Evolutionary conservation across 192 early-diverging fungal species (phyloP).

Genomic region (Neocallimastix lanati): DNA sequence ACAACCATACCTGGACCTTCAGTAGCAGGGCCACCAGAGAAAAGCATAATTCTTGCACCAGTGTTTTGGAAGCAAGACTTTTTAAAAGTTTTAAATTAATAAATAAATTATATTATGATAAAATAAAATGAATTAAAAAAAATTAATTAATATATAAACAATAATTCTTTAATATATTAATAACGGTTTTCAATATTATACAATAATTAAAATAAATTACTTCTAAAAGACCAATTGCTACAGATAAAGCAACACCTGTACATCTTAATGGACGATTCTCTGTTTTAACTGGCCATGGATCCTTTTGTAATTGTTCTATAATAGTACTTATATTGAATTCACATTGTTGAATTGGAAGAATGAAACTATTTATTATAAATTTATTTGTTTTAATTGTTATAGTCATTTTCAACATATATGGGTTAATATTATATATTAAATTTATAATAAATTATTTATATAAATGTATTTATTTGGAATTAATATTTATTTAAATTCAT

Average conservation of each 20-base stretch:
- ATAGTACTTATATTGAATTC: conserved; percentile 90
- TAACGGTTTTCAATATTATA: too few species aligned
- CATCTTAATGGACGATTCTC: conserved; percentile 83
- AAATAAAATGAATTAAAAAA: not conserved
- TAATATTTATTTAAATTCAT: too few species aligned
- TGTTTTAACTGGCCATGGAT: conserved; percentile 89
- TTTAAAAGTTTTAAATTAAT: not conserved
- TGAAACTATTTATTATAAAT: conserved; percentile 31
- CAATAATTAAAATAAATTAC: too few species aligned
- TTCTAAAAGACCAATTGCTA: conserved; percentile 83
- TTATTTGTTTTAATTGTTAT: too few species aligned
- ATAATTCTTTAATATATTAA: too few species aligned
- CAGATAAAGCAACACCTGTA: conserved; percentile 84
- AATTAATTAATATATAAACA: not conserved
- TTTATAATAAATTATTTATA: too few species aligned
- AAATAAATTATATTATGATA: not conserved
- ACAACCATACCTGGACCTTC: conserved; percentile 94
- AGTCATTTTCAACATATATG: too few species aligned
- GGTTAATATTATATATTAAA: too few species aligned
- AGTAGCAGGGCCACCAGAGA: conserved; percentile 79
- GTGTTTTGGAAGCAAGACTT: conserved; percentile 76
- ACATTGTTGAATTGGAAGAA: conserved; percentile 82
- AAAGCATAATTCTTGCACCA: conserved; percentile 81
- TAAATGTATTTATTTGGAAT: too few species aligned
- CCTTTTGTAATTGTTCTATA: conserved; percentile 87